Conservation (phyloP, 2,329 filamentous ascomycete species). For the Fonsecaea monophora region DNA sequence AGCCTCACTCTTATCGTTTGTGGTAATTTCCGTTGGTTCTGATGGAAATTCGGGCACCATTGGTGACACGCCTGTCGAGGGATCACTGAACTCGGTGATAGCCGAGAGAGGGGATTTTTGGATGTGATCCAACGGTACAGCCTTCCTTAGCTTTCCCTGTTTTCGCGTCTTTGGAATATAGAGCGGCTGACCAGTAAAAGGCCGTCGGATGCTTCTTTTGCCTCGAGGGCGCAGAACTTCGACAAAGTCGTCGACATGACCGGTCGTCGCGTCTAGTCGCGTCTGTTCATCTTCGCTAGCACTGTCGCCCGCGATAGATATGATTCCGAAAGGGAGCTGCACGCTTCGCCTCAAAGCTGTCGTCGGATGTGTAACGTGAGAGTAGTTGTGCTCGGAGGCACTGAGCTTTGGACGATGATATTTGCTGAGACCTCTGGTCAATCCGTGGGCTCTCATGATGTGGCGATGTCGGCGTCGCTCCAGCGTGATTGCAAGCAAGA, state of each 20-base stretch:
- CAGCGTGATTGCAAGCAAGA: constrained; percentile 29
- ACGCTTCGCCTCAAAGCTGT: constrained; percentile 32
- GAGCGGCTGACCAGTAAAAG: constrained; percentile 46
- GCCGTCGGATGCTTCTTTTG: constrained; percentile 27
- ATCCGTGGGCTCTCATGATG: constrained; percentile 24
- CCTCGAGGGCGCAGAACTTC: constrained; percentile 25
- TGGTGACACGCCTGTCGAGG: constrained; percentile 44
- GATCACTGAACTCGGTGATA: constrained; percentile 39
- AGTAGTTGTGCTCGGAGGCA: constrained; percentile 34
- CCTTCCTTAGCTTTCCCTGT: constrained; percentile 42
- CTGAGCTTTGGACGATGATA: constrained; percentile 37
- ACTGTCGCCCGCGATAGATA: constrained; percentile 9
- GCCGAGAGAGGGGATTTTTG: constrained; percentile 44
- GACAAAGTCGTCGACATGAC: constrained; percentile 41
- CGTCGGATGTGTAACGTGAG: constrained; percentile 30
- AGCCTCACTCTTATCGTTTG: constrained; percentile 31
- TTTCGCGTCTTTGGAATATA: constrained; percentile 46
- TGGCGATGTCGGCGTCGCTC: constrained; percentile 34
- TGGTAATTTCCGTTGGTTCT: constrained; percentile 20
- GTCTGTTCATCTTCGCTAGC: constrained; percentile 34
- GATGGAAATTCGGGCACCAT: constrained; percentile 46
- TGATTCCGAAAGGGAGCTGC: constrained; percentile 27
- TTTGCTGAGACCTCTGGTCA: constrained; percentile 29
- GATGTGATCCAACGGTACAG: constrained; percentile 43
- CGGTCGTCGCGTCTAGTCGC: constrained; percentile 24